Evolutionary conservation across 2,329 filamentous ascomycete genomes (phyloP).

Genomic region (Talaromyces marneffei): DNA sequence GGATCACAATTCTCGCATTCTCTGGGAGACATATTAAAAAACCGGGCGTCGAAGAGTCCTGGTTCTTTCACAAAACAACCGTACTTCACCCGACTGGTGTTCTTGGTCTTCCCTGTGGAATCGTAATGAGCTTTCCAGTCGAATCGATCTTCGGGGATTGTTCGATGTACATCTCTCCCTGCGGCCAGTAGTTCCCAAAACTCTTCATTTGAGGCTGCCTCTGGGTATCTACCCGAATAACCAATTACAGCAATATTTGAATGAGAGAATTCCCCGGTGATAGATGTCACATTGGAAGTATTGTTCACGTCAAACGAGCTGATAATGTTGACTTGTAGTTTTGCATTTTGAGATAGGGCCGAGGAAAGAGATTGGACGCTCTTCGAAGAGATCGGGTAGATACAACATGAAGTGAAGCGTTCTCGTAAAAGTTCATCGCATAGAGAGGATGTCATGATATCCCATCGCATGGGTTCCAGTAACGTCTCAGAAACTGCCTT

Average conservation of each 20-base stretch:
- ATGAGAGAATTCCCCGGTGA: not conserved
- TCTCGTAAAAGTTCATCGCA: not conserved
- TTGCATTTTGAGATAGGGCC: not conserved
- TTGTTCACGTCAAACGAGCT: not conserved
- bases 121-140: conserved; percentile 27
- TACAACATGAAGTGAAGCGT: not conserved
- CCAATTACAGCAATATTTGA: conserved; percentile 66
- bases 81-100: conserved; percentile 27
- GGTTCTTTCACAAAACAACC: conserved; percentile 37
- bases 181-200: conserved; percentile 51
- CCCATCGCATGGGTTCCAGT: not conserved
- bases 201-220: conserved; percentile 40
- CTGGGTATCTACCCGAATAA: conserved; percentile 68
- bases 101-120: conserved; percentile 26
- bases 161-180: conserved; percentile 1
- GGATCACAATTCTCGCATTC: conserved; percentile 47
- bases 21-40: conserved; percentile 52
- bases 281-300: not conserved
- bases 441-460: not conserved
- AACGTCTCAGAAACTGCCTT: not conserved
- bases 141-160: conserved; percentile 28
- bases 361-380: not conserved
- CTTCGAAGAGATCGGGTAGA: not conserved
- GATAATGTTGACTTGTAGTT: not conserved
- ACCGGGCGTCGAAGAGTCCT: conserved; percentile 33